Evolutionary conservation across 1,139 yeast species (phyloP).

Genomic region (Debaryomyces nepalensis): DNA sequence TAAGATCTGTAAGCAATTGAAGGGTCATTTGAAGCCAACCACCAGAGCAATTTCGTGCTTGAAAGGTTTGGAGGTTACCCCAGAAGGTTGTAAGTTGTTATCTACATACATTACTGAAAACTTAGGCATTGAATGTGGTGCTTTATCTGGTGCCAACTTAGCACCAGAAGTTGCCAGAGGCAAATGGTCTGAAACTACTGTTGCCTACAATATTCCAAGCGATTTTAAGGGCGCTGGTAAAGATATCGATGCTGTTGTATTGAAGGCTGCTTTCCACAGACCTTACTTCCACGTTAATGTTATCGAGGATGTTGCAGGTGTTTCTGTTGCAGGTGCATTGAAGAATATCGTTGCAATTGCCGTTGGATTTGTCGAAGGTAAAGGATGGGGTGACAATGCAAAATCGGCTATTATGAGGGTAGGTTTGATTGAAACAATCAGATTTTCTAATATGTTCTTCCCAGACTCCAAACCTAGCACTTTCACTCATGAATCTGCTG

Average conservation of each 20-base stretch:
- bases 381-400: conserved; percentile 58
- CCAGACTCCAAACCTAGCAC: conserved; percentile 46
- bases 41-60: conserved; percentile 53
- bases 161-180: conserved; percentile 54
- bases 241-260: conserved; percentile 46
- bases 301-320: conserved; percentile 53
- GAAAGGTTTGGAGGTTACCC: conserved; percentile 53
- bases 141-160: conserved; percentile 53
- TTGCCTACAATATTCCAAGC: conserved; percentile 46
- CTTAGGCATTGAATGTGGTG: conserved; percentile 51
- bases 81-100: conserved; percentile 50
- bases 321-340: conserved; percentile 55
- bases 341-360: conserved; percentile 54
- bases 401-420: conserved; percentile 56
- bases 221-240: conserved; percentile 47
- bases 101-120: conserved; percentile 48
- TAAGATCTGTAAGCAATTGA: conserved; percentile 40
- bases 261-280: conserved; percentile 52
- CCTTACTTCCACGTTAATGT: conserved; percentile 54
- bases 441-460: conserved; percentile 46
- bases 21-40: conserved; percentile 43
- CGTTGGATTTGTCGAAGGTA: conserved; percentile 54
- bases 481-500: conserved; percentile 53
- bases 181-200: conserved; percentile 56
- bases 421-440: conserved; percentile 49